Base-by-base conservation (phyloP, 257 asterid genomes). In the Schizonepeta tenuifolia region DNA sequence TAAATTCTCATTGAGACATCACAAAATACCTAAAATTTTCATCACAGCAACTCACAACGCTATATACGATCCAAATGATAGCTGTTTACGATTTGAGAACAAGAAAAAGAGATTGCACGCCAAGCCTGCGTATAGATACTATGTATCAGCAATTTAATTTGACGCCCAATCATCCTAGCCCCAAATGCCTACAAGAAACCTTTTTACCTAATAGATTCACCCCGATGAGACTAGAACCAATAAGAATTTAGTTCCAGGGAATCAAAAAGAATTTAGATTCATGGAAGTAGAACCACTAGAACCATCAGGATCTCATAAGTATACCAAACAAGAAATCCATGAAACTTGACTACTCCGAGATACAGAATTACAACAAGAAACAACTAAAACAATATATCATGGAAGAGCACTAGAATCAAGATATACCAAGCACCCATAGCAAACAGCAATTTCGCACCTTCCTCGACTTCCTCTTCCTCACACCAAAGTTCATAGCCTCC, bases 401-500 rank as follows among this genome's bases (percentile, higher is more conserved):
- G 12, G n/a, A 69, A 24, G 12, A 43, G 55, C 62, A 26, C n/a
- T 1, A 62, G 61, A 47, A 54, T 35, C 40, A 61, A 59, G 69
- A 60, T 68, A 65, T 56, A 31, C 38, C 47, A 11, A 72, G 44
- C 8, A 28, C 18, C 1, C 56, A 64, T 38, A 54, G 21, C n/a
- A 9, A 66, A 57, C 49, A 31, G 41, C 13, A n/a, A 58, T 10
- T 6, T 46, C 72, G 53, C 64, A 92, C 98, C 97, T 84, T 90
- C 84, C 70, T 86, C 31, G 91, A 90, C 83, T 76, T 88, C 82
- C 73, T 90, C 80, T 84, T 88, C 82, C 86, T 75, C 78, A 55
- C 74, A 64, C 95, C 88, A 54, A 64, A 87, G 77, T 78, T 87
- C 92, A 92, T 86, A 70, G 82, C 81, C 81, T 90, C 98, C 92